phyloP scores from a whole-genome alignment of 2,329 filamentous ascomycete genomes.

The Blastomyces silverae region DNA sequence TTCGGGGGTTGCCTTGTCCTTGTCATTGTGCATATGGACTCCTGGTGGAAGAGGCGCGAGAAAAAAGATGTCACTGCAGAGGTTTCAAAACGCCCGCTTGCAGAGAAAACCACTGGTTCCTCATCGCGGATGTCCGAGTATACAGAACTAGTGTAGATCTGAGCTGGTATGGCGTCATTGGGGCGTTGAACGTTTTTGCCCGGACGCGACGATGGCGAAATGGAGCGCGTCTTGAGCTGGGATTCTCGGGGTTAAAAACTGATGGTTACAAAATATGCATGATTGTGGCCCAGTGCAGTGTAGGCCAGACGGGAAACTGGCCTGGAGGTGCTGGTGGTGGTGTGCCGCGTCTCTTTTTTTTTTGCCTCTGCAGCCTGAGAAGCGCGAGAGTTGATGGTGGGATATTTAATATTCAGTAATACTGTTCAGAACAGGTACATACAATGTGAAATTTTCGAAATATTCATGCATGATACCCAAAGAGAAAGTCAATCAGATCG shows the following conservation, averaged over 20 bases:
- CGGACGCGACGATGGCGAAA: background rate
- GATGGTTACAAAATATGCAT: background rate
- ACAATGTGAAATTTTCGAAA: conserved; percentile 8
- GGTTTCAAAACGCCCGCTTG: conserved; percentile 7
- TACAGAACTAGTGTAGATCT: background rate
- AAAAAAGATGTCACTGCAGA: background rate
- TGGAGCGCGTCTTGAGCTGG: background rate
- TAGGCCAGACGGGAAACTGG: no score
- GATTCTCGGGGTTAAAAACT: background rate
- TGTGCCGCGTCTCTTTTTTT: background rate
- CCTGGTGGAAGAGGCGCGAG: background rate
- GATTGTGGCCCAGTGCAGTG: background rate
- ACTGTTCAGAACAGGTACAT: conserved; percentile 10
- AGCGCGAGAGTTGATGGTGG: background rate
- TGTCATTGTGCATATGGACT: background rate
- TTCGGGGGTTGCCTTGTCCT: background rate
- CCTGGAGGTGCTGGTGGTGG: no score
- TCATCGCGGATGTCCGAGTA: background rate
- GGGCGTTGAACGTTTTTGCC: background rate
- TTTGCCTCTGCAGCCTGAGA: background rate
- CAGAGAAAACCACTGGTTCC: background rate
- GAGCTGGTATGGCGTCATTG: conserved; percentile 1
- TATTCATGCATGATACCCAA: conserved; percentile 7
- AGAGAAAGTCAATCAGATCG: no score
- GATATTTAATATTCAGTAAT: background rate